phyloP scores from a whole-genome alignment of 2,329 filamentous ascomycete species.

The Ascochyta lentis region DNA sequence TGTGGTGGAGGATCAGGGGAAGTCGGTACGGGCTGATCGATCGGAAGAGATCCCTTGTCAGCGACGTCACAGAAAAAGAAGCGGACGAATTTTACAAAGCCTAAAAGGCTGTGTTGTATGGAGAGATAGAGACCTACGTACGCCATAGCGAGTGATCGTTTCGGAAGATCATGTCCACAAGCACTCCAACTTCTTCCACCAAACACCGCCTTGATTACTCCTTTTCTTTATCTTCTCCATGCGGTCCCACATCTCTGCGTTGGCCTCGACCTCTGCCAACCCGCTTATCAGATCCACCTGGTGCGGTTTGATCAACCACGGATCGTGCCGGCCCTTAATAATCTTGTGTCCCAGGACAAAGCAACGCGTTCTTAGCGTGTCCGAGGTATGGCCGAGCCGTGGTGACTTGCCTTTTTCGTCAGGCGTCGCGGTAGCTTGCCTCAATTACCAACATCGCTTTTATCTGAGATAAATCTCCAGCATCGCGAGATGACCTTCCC shows the following conservation, averaged over 20 bases:
- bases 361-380: too few species aligned
- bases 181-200: not conserved
- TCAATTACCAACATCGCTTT: too few species aligned
- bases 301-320: too few species aligned
- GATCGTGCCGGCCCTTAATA: too few species aligned
- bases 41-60: conserved; percentile 65
- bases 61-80: conserved; percentile 72
- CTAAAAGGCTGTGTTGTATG: conserved; percentile 1
- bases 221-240: not conserved
- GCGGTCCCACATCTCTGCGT: not conserved
- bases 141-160: not conserved
- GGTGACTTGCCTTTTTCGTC: too few species aligned
- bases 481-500: too few species aligned
- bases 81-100: conserved; percentile 57
- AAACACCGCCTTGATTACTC: not conserved
- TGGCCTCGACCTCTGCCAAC: not conserved
- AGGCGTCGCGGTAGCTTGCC: too few species aligned
- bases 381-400: too few species aligned
- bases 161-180: not conserved
- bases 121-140: not conserved
- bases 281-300: not conserved
- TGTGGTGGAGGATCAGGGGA: conserved; percentile 78
- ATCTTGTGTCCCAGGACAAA: too few species aligned
- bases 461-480: too few species aligned
- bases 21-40: conserved; percentile 77